Percentiles rank a stretch among this genome's conserved stretches.
These are phyloP conservation scores for Perkinsus chesapeaki DNA, from an alignment of 169 alveolate genomes.

Conservation along the genomic window DNA sequence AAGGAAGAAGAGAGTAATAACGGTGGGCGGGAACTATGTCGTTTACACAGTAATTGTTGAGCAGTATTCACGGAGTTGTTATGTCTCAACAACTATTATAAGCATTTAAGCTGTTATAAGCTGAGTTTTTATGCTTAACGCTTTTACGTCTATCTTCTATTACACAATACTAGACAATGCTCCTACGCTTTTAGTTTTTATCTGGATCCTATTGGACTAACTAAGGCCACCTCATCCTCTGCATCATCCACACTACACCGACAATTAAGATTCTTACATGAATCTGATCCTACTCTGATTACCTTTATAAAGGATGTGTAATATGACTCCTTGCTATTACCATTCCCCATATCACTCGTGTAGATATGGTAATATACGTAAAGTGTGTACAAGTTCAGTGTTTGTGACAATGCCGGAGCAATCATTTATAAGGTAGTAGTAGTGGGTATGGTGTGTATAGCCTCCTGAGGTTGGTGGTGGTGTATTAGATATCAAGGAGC, in stretches of 20 bases:
- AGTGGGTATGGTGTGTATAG: background rate
- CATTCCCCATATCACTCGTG: no score
- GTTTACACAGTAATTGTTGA: no score
- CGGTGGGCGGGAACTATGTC: no score
- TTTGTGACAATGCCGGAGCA: background rate
- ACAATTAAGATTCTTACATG: background rate
- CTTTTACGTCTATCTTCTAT: no score
- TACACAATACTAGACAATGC: no score
- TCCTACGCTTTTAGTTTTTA: background rate
- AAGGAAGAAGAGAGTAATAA: background rate
- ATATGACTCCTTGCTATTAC: background rate
- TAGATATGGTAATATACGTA: background rate
- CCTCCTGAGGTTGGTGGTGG: background rate
- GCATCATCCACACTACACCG: background rate
- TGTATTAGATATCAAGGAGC: background rate
- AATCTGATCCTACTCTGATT: background rate
- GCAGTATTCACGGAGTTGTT: no score
- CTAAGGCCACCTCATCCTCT: background rate
- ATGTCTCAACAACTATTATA: no score
- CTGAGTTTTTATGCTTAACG: no score
- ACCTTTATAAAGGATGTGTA: background rate
- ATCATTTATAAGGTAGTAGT: background rate
- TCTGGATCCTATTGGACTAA: background rate
- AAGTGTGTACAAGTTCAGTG: background rate
- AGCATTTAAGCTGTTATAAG: no score